Base-by-base conservation (phyloP, 192 early-diverging fungal genomes). In the Linnemannia hyalina region DNA sequence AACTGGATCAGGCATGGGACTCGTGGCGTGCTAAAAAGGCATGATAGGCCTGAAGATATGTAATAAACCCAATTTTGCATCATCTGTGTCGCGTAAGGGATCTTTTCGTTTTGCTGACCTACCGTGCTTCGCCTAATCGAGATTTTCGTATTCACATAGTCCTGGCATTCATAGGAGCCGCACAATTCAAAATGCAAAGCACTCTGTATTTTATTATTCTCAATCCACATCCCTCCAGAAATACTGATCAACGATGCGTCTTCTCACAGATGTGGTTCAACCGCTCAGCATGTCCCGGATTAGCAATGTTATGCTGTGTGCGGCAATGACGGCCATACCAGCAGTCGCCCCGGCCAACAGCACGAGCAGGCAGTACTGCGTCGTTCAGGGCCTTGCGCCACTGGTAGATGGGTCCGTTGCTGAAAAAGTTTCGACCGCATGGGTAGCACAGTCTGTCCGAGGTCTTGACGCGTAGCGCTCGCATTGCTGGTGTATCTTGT, bases 221-320 rank as follows among this genome's bases (percentile, higher is more conserved):
- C 11, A 15, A 65, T 32, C 52, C n/a, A 57, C 7, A 1, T 57
- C n/a, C 0, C 10, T 57, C 23, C 18, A 26, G 8, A 23, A 10
- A 57, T 8, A 52, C n/a, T 6, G 0, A 11, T 65, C 60, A 65
- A 65, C 60, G 60, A 65, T 11, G 60, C 11, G 26, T 65, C 3
- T 77, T 86, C 22, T 86, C 84, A 70, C 84, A 86, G 47, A 86
- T 86, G 47, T 86, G 84, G 47, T 86, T 86, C 63, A 80, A 68
- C 16, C 84, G 73, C 52, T 32, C 60, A 6, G 83, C 78, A 78
- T 81, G 84, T 0, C 20, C 29, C 9, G 18, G 57, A 29, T 78
- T 80, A 5, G 44, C 35, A 26, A 16, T 26, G 38, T 78, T 81
- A 52, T 42, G 68, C 52, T 86, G 84, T 32, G 84, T 86, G 0